Evolutionary conservation across 2,329 filamentous ascomycete species (phyloP).

Genomic region (Penicillium sp.): DNA sequence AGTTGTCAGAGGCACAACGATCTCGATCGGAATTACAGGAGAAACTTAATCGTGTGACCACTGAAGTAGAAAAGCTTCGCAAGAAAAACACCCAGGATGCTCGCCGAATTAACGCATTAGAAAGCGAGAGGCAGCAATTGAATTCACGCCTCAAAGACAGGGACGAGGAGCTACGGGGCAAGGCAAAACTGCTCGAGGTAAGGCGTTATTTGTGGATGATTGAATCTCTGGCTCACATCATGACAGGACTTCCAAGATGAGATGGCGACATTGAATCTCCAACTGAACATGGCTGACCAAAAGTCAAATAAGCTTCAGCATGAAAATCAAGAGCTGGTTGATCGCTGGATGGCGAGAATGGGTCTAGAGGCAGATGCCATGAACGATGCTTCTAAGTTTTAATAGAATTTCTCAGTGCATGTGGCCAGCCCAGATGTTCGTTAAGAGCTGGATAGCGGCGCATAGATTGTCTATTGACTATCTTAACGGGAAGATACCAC

Average conservation of each 20-base stretch:
- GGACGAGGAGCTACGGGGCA: slow-evolving; percentile 81
- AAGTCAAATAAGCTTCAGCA: slow-evolving; percentile 68
- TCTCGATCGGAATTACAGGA: slow-evolving; percentile 68
- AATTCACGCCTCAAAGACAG: slow-evolving; percentile 71
- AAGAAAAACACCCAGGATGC: slow-evolving; percentile 60
- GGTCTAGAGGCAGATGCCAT: slow-evolving; percentile 82
- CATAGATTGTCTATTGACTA: background rate
- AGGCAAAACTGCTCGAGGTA: slow-evolving; percentile 79
- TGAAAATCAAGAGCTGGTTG: slow-evolving; percentile 87
- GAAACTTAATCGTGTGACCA: slow-evolving; percentile 62
- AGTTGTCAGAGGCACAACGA: slow-evolving; percentile 75
- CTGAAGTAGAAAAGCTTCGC: slow-evolving; percentile 66
- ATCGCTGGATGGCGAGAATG: slow-evolving; percentile 89
- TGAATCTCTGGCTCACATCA: background rate
- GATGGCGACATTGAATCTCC: slow-evolving; percentile 80
- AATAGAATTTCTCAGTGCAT: slow-evolving; percentile 26
- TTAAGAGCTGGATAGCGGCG: background rate
- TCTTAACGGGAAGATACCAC: background rate
- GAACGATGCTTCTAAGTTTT: slow-evolving; percentile 62
- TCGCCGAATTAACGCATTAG: slow-evolving; percentile 62
- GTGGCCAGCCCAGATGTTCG: background rate
- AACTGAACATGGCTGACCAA: slow-evolving; percentile 83
- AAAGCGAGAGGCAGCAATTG: slow-evolving; percentile 62
- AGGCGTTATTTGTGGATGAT: slow-evolving; percentile 15
- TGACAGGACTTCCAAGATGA: slow-evolving; percentile 83